Percentiles rank a stretch among this genome's conserved stretches.
Conservation (phyloP, 352 stramenopile genomes). For the Pythium aquatile region DNA sequence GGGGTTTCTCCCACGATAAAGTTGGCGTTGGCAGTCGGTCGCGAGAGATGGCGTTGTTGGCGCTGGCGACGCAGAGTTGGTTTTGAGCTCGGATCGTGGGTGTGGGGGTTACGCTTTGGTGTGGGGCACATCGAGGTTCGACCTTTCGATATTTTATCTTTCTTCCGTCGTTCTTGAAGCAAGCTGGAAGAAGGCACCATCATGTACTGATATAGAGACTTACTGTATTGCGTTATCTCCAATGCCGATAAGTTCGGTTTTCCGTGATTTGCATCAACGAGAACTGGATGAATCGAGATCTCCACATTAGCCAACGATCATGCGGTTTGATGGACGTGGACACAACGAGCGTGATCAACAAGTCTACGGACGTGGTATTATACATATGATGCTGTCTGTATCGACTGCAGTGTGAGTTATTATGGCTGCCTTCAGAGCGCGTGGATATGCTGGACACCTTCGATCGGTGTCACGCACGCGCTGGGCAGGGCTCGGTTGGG, state of each 20-base stretch:
- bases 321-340: not conserved
- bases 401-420: not conserved
- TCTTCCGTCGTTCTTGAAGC: slow-evolving; percentile 11
- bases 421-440: not conserved
- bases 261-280: not conserved
- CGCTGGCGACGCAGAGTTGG: not conserved
- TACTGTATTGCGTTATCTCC: not conserved
- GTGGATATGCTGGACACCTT: slow-evolving; percentile 7
- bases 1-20: not conserved
- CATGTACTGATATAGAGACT: not conserved
- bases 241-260: not conserved
- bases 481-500: not conserved
- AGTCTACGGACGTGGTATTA: not conserved
- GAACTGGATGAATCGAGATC: too few species aligned
- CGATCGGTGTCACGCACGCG: slow-evolving; percentile 8
- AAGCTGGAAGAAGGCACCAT: not conserved
- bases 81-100: not conserved
- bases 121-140: slow-evolving; percentile 10
- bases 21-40: slow-evolving; percentile 9
- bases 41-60: slow-evolving; percentile 13
- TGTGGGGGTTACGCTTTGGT: slow-evolving; percentile 19
- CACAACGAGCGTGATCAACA: not conserved
- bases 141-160: slow-evolving; percentile 13
- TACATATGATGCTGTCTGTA: not conserved
- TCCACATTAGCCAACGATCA: not conserved